Evolutionary conservation across 495 filamentous ascomycete species (phyloP), one percentile per base, ranked within the genome.

Genomic region (Penicillium turbatum): DNA sequence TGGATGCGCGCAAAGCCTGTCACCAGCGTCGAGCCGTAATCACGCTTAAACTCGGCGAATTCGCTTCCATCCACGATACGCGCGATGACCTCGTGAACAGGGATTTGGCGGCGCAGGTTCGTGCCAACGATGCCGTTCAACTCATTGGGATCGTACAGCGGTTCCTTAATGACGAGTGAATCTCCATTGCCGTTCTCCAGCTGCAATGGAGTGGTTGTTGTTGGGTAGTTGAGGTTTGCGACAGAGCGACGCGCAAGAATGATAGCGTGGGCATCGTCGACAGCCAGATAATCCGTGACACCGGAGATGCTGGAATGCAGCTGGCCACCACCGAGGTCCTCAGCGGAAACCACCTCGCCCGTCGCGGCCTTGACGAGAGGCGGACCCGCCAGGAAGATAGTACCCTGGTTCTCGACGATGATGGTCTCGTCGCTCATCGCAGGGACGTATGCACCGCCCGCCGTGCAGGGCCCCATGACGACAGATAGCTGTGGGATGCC

Each of bases 381-480:
- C 15, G 93, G 93, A 0, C 93, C 93, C 5, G 95, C 93, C 0
- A 98, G 82, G 73, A 97, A 98, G 58, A 98, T 96, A 38, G 93
- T 93, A 9, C 95, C 93, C 60, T 96, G 90, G 29, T 92, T 87
- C 61, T 88, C 82, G 35, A 98, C 93, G 54, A 98, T 98, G 62
- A 98, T 97, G 56, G 84, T 88, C 77, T 97, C 93, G 64, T 97
- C 95, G 51, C 88, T 92, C 93, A 98, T 98, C 45, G 87, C 86
- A 1, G 93, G 93, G 13, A 97, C 92, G 67, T 98, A 98, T 19
- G 93, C 93, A 29, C 93, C 93, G 47, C 93, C 93, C 0, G 92
- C 91, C 0, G 91, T 96, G 71, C 92, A 97, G n/a, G 93, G 86
- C 0, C 93, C 93, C 93, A 98, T 96, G 24, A 98, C 93, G 3